phyloP scores from a whole-genome alignment of 164 flowering plant species.

The Macadamia integrifolia region DNA sequence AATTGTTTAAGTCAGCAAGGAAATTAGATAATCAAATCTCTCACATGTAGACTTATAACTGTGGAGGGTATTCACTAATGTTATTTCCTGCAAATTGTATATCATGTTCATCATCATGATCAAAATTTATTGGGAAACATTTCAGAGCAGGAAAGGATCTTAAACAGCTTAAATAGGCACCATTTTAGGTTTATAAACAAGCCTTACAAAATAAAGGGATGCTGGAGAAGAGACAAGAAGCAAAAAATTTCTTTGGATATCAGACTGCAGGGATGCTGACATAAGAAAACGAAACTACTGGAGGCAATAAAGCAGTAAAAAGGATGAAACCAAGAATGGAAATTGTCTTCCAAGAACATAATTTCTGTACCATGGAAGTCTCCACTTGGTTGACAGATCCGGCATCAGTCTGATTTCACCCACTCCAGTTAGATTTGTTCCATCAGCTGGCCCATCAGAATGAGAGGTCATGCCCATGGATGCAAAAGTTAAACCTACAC shows the following conservation, averaged over 20 bases:
- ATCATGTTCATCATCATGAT: background rate
- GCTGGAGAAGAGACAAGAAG: background rate
- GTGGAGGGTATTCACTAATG: background rate
- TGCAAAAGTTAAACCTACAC: slow-evolving; percentile 81
- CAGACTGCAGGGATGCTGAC: no score
- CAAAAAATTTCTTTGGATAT: background rate
- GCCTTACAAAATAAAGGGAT: background rate
- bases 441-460: slow-evolving; percentile 77
- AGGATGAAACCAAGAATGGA: background rate
- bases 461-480: slow-evolving; percentile 77
- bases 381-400: slow-evolving; percentile 65
- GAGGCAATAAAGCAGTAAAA: no score
- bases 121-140: background rate
- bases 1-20: no score
- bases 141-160: background rate
- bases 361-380: slow-evolving; percentile 72
- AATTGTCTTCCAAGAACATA: background rate
- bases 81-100: background rate
- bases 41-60: no score
- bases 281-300: no score
- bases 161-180: background rate
- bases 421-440: slow-evolving; percentile 62
- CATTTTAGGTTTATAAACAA: background rate
- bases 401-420: slow-evolving; percentile 94
- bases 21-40: no score